Evolutionary conservation across 2,329 filamentous ascomycete species (phyloP).

Genomic region (Phaeosphaeria sp.): DNA sequence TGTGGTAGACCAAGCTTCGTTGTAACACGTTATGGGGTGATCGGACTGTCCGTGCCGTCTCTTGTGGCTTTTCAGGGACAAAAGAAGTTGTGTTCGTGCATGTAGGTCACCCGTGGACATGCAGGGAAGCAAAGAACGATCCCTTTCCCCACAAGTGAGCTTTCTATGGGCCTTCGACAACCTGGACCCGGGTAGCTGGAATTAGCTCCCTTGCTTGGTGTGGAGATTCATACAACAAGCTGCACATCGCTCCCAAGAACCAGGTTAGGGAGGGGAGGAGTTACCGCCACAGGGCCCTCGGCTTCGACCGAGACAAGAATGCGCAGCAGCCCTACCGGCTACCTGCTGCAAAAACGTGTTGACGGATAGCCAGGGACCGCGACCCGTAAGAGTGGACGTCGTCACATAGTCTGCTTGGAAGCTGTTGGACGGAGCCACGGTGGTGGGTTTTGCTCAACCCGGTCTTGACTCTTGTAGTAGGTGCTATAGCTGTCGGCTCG

Average conservation of each 20-base stretch:
- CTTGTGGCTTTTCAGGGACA: neutral
- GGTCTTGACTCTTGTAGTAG: no score
- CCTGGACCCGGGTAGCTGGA: conserved; percentile 37
- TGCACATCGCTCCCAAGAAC: conserved; percentile 38
- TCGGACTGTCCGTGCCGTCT: conserved; percentile 10
- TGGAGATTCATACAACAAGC: conserved; percentile 27
- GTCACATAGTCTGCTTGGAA: neutral
- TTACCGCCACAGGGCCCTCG: conserved; percentile 28
- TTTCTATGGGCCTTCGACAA: conserved; percentile 35
- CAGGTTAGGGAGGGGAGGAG: conserved; percentile 30
- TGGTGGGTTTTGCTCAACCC: no score
- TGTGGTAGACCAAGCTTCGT: conserved; percentile 7
- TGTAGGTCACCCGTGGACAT: conserved; percentile 38
- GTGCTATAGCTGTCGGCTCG: neutral
- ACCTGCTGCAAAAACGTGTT: neutral
- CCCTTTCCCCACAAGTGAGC: conserved; percentile 30
- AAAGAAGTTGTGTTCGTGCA: conserved; percentile 23
- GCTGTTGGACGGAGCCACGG: neutral
- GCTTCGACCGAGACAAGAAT: conserved; percentile 35
- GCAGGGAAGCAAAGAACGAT: conserved; percentile 35
- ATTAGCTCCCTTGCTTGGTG: conserved; percentile 34
- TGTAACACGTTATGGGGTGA: conserved; percentile 13
- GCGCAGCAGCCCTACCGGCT: conserved; percentile 8
- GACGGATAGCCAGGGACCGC: neutral
- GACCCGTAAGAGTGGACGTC: neutral